Conservation (phyloP, 1,139 yeast genomes). For the Waltiozyma sp. region DNA sequence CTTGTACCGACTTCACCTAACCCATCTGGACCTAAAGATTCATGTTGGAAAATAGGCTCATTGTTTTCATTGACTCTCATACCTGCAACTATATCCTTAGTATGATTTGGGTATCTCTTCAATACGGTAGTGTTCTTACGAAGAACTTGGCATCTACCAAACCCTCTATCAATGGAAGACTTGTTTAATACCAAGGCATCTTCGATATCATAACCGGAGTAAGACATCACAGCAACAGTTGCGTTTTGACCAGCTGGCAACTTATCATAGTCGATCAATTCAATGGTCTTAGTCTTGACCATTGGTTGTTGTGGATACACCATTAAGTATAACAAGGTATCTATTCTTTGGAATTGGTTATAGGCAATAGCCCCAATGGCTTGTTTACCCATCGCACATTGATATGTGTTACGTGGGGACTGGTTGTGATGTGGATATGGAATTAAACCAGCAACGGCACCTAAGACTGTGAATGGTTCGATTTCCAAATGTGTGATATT, state of each 20-base stretch:
- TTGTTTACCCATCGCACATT: conserved; percentile 99
- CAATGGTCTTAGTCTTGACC: conserved; percentile 97
- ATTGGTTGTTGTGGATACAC: conserved; percentile 98
- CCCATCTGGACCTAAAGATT: conserved; percentile 87
- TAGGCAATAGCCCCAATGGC: conserved; percentile 99
- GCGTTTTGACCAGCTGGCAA: conserved; percentile 99
- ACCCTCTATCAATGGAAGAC: conserved; percentile 90
- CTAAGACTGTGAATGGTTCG: conserved; percentile 91
- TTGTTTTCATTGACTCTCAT: conserved; percentile 78
- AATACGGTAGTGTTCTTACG: conserved; percentile 83
- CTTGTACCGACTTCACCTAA: conserved; percentile 92
- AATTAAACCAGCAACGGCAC: conserved; percentile 97
- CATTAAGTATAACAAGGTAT: conserved; percentile 86
- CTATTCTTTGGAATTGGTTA: conserved; percentile 92
- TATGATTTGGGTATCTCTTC: conserved; percentile 87
- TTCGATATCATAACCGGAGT: conserved; percentile 98
- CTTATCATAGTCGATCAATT: conserved; percentile 87
- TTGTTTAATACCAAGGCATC: conserved; percentile 95
- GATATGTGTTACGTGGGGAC: conserved; percentile 97
- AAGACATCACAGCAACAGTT: conserved; percentile 97
- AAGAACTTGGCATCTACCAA: conserved; percentile 96
- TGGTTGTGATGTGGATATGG: conserved; percentile 99
- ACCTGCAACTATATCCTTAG: conserved; percentile 85
- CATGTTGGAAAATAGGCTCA: conserved; percentile 77
- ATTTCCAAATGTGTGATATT: conserved; percentile 85